These are phyloP conservation scores for Orbilia quercus DNA, from an alignment of 2,329 filamentous ascomycete species.

Conservation along the genomic window DNA sequence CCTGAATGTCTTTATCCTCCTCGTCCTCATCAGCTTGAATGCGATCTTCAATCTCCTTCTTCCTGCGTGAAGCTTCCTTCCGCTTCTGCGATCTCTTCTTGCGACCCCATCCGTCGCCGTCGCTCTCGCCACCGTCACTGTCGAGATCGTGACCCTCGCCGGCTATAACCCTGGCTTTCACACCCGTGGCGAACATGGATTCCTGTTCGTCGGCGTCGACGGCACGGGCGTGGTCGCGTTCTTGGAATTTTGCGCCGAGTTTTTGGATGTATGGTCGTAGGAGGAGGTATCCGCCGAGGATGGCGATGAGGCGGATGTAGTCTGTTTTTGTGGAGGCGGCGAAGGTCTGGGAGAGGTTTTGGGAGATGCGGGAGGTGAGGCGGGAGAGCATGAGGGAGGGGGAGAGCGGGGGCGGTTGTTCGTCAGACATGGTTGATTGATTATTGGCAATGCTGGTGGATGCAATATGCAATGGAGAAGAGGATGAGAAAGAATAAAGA, in stretches of 20 bases:
- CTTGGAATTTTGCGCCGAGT: slow-evolving; percentile 72
- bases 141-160: slow-evolving; percentile 71
- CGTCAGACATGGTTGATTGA: slow-evolving; percentile 26
- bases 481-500: not conserved
- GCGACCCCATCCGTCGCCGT: slow-evolving; percentile 72
- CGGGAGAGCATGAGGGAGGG: slow-evolving; percentile 34
- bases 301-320: slow-evolving; percentile 73
- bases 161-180: slow-evolving; percentile 66
- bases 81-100: slow-evolving; percentile 77
- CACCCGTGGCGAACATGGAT: slow-evolving; percentile 63
- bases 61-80: slow-evolving; percentile 73
- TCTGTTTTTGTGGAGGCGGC: slow-evolving; percentile 53
- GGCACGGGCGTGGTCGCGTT: slow-evolving; percentile 71
- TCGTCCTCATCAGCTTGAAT: slow-evolving; percentile 59
- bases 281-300: slow-evolving; percentile 79
- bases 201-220: slow-evolving; percentile 63
- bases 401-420: slow-evolving; percentile 26
- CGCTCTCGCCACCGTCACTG: slow-evolving; percentile 67
- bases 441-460: not conserved
- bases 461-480: not conserved
- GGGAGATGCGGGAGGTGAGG: slow-evolving; percentile 32
- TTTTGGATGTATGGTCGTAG: slow-evolving; percentile 79
- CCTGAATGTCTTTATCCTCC: slow-evolving; percentile 40
- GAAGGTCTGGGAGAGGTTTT: slow-evolving; percentile 56
- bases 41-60: slow-evolving; percentile 79